A percentile compares a stretch with the other conserved stretches of the same genome.
These are phyloP conservation scores for Phytophthora podocarpi DNA, from an alignment of 352 stramenopile species.

Conservation along the genomic window DNA sequence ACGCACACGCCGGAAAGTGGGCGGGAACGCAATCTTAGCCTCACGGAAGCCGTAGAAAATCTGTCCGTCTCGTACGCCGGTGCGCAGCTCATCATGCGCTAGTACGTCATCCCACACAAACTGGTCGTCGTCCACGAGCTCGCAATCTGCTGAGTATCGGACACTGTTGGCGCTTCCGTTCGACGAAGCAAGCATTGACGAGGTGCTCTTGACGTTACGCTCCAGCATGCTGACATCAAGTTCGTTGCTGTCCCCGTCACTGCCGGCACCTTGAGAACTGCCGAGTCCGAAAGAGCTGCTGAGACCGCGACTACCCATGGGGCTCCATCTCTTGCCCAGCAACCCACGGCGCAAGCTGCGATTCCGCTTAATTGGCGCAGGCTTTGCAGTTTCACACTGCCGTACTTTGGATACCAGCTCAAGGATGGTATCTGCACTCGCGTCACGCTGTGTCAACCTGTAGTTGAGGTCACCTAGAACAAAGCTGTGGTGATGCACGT, in stretches of 20 bases:
- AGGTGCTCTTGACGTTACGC: constrained; percentile 33
- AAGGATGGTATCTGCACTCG: constrained; percentile 58
- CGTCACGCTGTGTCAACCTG: constrained; percentile 65
- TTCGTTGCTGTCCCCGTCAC: constrained; percentile 37
- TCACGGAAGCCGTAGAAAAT: constrained; percentile 85
- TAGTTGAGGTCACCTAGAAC: constrained; percentile 93
- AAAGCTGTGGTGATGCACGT: constrained; percentile 89
- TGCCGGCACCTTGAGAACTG: constrained; percentile 25
- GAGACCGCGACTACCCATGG: constrained; percentile 27
- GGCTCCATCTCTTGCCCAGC: constrained; percentile 40
- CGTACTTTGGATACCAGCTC: constrained; percentile 62
- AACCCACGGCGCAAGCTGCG: constrained; percentile 34
- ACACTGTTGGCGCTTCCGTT: constrained; percentile 36
- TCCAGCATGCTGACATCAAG: constrained; percentile 49
- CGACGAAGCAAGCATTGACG: constrained; percentile 29
- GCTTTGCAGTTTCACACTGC: constrained; percentile 37
- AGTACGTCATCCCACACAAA: constrained; percentile 70
- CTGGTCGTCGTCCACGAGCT: constrained; percentile 46
- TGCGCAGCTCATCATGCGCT: constrained; percentile 72
- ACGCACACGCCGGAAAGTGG: constrained; percentile 74
- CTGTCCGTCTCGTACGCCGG: constrained; percentile 52
- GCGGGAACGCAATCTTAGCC: constrained; percentile 74
- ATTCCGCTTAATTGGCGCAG: constrained; percentile 25
- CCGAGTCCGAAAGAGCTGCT: constrained; percentile 33
- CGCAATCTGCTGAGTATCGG: constrained; percentile 38